A percentile compares a stretch with the other conserved stretches of the same genome.
Conservation (phyloP, 1,284 basidiomycete genomes). For the Irpex rosettiformis region DNA sequence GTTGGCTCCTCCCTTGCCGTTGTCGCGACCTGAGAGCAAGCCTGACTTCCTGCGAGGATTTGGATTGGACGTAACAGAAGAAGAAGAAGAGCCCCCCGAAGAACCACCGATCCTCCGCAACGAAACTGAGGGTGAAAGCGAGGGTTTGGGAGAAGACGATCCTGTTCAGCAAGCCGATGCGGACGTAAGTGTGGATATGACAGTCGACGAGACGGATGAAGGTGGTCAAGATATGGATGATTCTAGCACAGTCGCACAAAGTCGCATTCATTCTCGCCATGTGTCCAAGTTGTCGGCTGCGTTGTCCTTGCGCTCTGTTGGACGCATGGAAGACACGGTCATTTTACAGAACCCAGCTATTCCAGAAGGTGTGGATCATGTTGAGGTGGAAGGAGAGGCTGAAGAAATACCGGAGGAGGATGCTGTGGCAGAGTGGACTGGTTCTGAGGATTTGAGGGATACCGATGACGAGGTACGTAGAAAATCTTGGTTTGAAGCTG, state of each 20-base stretch:
- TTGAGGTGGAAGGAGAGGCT: conserved; percentile 27
- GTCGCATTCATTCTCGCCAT: conserved; percentile 62
- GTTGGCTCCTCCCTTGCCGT: conserved; percentile 42
- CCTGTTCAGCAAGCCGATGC: conserved; percentile 36
- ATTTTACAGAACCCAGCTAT: conserved; percentile 3
- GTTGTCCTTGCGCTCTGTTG: conserved; percentile 61
- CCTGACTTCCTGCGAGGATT: conserved; percentile 76
- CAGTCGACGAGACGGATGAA: conserved; percentile 33
- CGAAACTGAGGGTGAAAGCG: conserved; percentile 16
- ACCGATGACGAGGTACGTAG: conserved; percentile 54
- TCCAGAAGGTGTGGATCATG: conserved; percentile 9
- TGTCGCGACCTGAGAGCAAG: conserved; percentile 47
- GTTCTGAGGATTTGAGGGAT: conserved; percentile 63
- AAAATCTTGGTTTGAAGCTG: no score
- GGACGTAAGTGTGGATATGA: conserved; percentile 27
- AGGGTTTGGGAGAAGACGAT: conserved; percentile 31
- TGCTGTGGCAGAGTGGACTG: conserved; percentile 75
- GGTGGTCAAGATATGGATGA: conserved; percentile 30
- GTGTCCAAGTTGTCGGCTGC: conserved; percentile 65
- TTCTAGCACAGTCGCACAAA: conserved; percentile 44
- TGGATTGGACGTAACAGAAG: conserved; percentile 73
- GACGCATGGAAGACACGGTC: conserved; percentile 32
- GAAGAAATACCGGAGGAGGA: conserved; percentile 30
- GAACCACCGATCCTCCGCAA: conserved; percentile 1
- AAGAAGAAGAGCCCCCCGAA: conserved; percentile 38